Evolutionary conservation across 768 basidiomycete species (phyloP), one percentile per base, ranked within the genome.

Genomic region (Kwoniella mangroviensis): DNA sequence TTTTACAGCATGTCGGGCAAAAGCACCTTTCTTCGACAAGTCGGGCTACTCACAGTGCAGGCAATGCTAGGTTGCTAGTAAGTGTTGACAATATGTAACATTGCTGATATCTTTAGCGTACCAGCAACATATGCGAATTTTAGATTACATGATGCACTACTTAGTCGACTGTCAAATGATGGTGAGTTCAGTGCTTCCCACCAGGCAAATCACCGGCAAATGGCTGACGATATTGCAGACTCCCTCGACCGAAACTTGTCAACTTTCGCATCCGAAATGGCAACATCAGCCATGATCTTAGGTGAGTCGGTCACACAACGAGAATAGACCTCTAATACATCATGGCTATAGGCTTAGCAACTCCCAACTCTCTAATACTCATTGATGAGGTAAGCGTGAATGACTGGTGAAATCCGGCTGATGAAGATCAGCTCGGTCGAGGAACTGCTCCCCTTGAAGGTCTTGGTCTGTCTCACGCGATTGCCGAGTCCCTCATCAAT

Each of bases 251-350:
- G 89, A 78, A 91, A 87, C 54, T 82, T 98, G 26, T 97, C 94
- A 73, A 98, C 97, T 0, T 99, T 99, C 83, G 93, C 94, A 1
- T 90, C 88, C 72, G 96, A 99, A 84, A 98, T 99, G 93, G 89
- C 91, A 1, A 89, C 92, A 2, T 90, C 90, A 26, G 91, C 93
- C 0, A 94, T 94, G 92, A 94, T 98, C 64, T 84, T 96, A 56
- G 91, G 93, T 89, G 69, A 63, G 81, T 45, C 0, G 0, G n/a
- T 45, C 13, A 56, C n/a, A 43, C 54, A 7, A 45, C 21, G 4
- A 19, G 3, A 26, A 21, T 41, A 22, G 26, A 17, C 13, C 41
- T 24, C 58, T 34, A 52, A 11, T 17, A 45, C 41, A 56, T 53
- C 24, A 41, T 70, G 4, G 17, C 45, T 49, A 10, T 71, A 90